These are phyloP conservation scores for Leptomonas seymouri DNA, from an alignment of 208 protist species.

Conservation along the genomic window DNA sequence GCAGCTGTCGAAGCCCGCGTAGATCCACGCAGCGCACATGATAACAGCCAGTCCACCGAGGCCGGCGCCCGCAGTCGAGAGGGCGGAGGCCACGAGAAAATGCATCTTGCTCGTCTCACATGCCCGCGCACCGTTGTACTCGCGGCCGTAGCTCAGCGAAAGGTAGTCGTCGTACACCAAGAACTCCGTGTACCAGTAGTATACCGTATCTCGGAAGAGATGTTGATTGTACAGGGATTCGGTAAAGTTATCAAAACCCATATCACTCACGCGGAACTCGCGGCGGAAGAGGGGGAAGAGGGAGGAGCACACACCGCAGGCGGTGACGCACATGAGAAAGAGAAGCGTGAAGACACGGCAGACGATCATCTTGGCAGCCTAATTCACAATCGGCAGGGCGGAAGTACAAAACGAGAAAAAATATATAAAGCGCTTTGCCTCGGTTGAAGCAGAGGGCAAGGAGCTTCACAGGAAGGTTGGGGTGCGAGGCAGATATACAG, in stretches of 20 bases:
- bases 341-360: constrained; percentile 20
- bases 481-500: no score
- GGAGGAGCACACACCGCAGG: constrained; percentile 23
- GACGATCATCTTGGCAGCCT: constrained; percentile 26
- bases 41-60: constrained; percentile 20
- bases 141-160: background rate
- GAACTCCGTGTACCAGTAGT: constrained; percentile 29
- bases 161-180: background rate
- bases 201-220: constrained; percentile 5
- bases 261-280: background rate
- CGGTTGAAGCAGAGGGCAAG: no score
- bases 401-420: background rate
- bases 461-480: no score
- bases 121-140: constrained; percentile 9
- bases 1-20: constrained; percentile 25
- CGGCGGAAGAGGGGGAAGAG: constrained; percentile 26
- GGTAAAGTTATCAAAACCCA: background rate
- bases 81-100: constrained; percentile 18
- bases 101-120: constrained; percentile 11
- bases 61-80: constrained; percentile 25
- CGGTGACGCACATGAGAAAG: constrained; percentile 13
- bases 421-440: no score
- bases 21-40: constrained; percentile 27
- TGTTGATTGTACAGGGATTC: background rate
- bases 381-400: background rate